Evolutionary conservation across 2,329 filamentous ascomycete species (phyloP).

Genomic region (Alternaria triticina): DNA sequence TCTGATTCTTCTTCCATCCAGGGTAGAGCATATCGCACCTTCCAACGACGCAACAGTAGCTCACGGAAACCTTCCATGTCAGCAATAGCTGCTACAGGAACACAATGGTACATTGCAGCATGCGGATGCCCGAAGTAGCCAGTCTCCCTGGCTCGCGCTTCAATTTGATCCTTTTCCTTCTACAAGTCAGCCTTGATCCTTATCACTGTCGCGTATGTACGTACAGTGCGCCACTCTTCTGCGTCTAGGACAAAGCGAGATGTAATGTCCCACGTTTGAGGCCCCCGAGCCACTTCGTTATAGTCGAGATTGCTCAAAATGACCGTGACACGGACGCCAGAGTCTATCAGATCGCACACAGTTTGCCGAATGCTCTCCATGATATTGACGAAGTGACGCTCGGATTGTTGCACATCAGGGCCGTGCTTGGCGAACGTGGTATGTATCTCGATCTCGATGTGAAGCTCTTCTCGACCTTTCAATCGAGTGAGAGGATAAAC

Average conservation of each 20-base stretch:
- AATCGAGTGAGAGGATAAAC: not conserved
- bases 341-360: not conserved
- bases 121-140: not conserved
- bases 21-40: not conserved
- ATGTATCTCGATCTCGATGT: not conserved
- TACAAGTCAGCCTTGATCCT: not conserved
- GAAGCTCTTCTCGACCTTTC: not conserved
- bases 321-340: not conserved
- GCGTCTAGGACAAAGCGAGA: not conserved
- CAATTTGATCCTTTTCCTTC: not conserved
- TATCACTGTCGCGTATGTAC: not conserved
- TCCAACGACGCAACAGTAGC: not conserved
- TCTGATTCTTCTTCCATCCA: not conserved
- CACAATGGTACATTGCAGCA: not conserved
- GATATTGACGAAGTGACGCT: not conserved
- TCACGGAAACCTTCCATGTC: not conserved
- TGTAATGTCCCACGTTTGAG: not conserved
- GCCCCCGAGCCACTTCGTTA: rapidly evolving
- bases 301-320: not conserved
- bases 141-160: not conserved
- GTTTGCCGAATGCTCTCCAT: not conserved
- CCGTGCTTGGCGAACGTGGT: not conserved
- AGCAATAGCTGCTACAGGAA: not conserved
- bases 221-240: not conserved
- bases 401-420: not conserved